Evolutionary conservation across 805 yeast species (phyloP).

Genomic region (Metschnikowia continentalis): DNA sequence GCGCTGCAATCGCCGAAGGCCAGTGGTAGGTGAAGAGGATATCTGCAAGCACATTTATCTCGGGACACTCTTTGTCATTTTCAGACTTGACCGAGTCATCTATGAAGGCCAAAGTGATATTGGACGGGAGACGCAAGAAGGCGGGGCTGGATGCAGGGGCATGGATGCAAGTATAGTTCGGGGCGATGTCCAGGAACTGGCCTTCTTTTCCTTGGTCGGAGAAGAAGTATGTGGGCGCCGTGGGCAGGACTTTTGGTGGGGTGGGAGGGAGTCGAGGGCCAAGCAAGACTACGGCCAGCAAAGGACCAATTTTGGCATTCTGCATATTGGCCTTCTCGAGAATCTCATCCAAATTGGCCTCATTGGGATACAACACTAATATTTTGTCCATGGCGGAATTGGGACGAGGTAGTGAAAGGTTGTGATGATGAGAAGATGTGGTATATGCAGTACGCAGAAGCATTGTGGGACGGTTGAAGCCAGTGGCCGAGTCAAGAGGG

Average conservation of each 20-base stretch:
- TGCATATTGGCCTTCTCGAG: conserved; percentile 45
- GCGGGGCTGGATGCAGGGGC: conserved; percentile 25
- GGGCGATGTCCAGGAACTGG: conserved; percentile 21
- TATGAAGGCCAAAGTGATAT: conserved; percentile 46
- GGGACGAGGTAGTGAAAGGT: neutral
- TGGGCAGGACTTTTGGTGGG: conserved; percentile 20
- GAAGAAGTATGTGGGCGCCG: conserved; percentile 26
- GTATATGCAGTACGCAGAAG: neutral
- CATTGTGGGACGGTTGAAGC: too few relatives aligned
- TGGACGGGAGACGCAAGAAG: conserved; percentile 35
- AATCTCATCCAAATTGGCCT: conserved; percentile 40
- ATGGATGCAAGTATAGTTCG: conserved; percentile 28
- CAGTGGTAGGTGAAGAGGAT: conserved; percentile 56
- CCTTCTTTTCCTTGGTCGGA: conserved; percentile 12
- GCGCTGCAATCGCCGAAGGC: conserved; percentile 51
- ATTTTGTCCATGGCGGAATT: conserved; percentile 23
- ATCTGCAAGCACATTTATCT: conserved; percentile 32
- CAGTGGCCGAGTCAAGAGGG: too few relatives aligned
- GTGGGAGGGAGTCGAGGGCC: conserved; percentile 29
- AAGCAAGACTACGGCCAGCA: conserved; percentile 49
- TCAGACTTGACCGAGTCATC: conserved; percentile 21
- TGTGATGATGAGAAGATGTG: neutral
- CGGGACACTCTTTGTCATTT: neutral
- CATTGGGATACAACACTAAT: conserved; percentile 45
- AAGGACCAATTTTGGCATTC: conserved; percentile 61